Conservation (phyloP, 306 rosid species). For the Carpinus viminea region DNA sequence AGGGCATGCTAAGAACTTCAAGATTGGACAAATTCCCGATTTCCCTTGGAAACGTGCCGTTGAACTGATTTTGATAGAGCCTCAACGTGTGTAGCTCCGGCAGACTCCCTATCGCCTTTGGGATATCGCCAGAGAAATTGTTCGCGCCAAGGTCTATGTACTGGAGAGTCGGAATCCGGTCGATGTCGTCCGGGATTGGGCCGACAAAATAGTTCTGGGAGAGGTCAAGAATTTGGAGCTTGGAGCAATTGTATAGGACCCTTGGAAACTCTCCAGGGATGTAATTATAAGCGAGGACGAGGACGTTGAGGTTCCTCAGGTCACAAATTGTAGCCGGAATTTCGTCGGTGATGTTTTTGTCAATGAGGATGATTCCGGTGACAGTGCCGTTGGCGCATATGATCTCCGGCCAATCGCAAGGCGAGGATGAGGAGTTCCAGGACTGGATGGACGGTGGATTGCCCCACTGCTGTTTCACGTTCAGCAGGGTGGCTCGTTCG, state of each 20-base stretch:
- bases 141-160: conserved; percentile 55
- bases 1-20: conserved; percentile 43
- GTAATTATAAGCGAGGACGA: conserved; percentile 56
- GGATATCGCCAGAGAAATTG: conserved; percentile 66
- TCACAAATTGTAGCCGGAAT: conserved; percentile 57
- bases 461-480: conserved; percentile 53
- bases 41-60: conserved; percentile 61
- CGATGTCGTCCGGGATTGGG: conserved; percentile 53
- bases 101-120: conserved; percentile 54
- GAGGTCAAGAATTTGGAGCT: conserved; percentile 59
- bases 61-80: conserved; percentile 44
- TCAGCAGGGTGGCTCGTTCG: conserved; percentile 48
- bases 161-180: conserved; percentile 40
- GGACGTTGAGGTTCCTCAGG: conserved; percentile 48
- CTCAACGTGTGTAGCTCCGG: conserved; percentile 28
- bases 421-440: conserved; percentile 66
- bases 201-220: conserved; percentile 63
- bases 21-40: conserved; percentile 65
- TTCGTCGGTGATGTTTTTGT: conserved; percentile 34
- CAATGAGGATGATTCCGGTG: conserved; percentile 42
- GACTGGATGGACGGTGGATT: conserved; percentile 58
- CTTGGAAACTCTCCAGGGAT: conserved; percentile 69
- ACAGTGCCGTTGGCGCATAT: conserved; percentile 42
- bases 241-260: conserved; percentile 62
- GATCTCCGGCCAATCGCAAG: conserved; percentile 72